Base-by-base conservation (phyloP, 106 monocot genomes). In the Hemerocallis citrina region DNA sequence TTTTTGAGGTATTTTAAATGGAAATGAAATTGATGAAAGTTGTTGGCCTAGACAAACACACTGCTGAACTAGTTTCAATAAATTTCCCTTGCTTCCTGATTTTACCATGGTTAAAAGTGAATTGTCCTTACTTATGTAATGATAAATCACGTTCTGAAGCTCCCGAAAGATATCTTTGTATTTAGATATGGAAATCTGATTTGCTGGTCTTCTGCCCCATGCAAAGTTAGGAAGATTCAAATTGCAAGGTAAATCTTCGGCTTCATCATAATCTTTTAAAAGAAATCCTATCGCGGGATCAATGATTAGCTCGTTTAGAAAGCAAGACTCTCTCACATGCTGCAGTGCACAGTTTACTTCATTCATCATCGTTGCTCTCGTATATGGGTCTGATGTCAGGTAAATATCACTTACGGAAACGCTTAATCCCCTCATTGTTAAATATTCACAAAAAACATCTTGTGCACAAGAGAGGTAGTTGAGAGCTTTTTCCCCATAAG, bases 401-500 rank as follows among this genome's bases (percentile, higher is more conserved):
- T 90, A 90, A 45, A 96, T 24, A 84, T 96, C 95, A 55, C 57
- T 40, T 52, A 96, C 71, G 31, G 84, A 78, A 55, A 96, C 90
- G 64, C 74, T 87, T 46, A 96, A 75, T 3, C 90, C 95, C 34
- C 81, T 75, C 38, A 72, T 66, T 15, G 90, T 79, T 45, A 96
- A 61, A 64, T 79, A 96, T 63, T 96, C 90, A 54, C 86, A 90
- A 19, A 96, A 74, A 52, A 76, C 56, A 56, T 96, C 81, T 31
- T 90, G 86, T 0, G 73, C 69, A 32, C 70, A 62, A 50, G 55
- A 79, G 14, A 96, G 84, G 61, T 74, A 71, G 27, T 87, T 72
- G 21, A 89, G 77, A 57, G 81, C 78, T 42, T 64, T 81, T 12
- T 65, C 74, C 13, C 84, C 81, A 72, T 72, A 79, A 41, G 24